Evolutionary conservation across 73 alveolate species (phyloP).

Genomic region (Tetrahymena thermophila): DNA sequence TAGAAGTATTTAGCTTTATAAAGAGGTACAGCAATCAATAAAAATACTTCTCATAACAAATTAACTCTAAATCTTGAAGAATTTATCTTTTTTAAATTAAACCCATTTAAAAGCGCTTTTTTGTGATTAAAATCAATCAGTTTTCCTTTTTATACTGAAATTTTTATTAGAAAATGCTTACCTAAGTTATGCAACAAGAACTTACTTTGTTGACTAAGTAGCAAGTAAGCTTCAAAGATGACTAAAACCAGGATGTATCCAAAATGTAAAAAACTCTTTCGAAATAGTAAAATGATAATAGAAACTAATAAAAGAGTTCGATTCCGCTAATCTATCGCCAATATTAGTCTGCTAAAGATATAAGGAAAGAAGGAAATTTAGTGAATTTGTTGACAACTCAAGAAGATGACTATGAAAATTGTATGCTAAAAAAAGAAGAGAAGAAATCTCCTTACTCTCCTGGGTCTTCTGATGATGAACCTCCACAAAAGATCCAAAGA

Average conservation of each 20-base stretch:
- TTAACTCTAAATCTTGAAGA: no score
- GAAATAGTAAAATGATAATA: background rate
- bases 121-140: no score
- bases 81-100: no score
- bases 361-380: background rate
- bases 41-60: background rate
- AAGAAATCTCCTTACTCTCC: background rate
- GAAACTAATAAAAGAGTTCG: background rate
- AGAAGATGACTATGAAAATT: background rate
- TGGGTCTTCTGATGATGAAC: background rate
- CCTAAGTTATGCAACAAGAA: background rate
- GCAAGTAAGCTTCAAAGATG: background rate
- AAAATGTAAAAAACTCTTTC: background rate
- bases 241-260: background rate
- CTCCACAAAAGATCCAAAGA: background rate
- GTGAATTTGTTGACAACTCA: background rate
- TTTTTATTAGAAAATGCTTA: background rate
- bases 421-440: background rate
- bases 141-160: no score
- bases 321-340: background rate
- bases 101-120: no score
- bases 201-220: background rate
- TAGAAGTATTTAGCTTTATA: background rate
- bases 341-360: background rate
- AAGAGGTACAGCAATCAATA: background rate